A percentile compares a stretch with the other conserved stretches of the same genome.
phyloP scores from a whole-genome alignment of 2,329 filamentous ascomycete species.

The Cladorrhinum sp. region DNA sequence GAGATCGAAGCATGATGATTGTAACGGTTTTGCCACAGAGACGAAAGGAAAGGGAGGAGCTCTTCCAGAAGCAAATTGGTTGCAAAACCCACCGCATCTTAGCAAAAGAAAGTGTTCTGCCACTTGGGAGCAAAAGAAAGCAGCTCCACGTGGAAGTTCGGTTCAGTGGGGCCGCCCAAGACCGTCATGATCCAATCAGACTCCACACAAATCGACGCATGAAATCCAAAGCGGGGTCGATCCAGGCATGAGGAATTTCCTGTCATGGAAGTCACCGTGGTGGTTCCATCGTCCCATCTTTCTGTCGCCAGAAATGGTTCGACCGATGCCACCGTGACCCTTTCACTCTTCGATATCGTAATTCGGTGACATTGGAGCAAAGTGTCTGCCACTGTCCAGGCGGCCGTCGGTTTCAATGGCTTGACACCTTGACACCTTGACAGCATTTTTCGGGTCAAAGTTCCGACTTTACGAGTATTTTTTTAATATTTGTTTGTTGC shows the following conservation, averaged over 20 bases:
- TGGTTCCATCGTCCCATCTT: background rate
- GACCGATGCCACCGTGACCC: slow-evolving; percentile 11
- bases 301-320: slow-evolving; percentile 15
- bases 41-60: background rate
- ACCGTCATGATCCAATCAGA: background rate
- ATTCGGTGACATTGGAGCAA: too few species aligned
- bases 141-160: slow-evolving; percentile 10
- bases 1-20: background rate
- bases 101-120: too few species aligned
- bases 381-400: too few species aligned
- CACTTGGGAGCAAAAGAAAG: background rate
- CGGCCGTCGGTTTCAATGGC: too few species aligned
- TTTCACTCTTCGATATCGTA: background rate
- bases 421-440: too few species aligned
- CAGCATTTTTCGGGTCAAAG: background rate
- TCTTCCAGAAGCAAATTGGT: background rate
- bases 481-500: too few species aligned
- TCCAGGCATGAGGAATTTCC: slow-evolving; percentile 12
- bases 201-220: background rate
- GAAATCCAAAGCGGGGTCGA: slow-evolving; percentile 10
- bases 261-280: slow-evolving; percentile 10
- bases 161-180: slow-evolving; percentile 2
- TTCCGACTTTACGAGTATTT: background rate
- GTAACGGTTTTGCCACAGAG: background rate
- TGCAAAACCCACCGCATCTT: too few species aligned